These are phyloP conservation scores for Melaleuca quinquenervia DNA, from an alignment of 345 rosid genomes.

Conservation along the genomic window DNA sequence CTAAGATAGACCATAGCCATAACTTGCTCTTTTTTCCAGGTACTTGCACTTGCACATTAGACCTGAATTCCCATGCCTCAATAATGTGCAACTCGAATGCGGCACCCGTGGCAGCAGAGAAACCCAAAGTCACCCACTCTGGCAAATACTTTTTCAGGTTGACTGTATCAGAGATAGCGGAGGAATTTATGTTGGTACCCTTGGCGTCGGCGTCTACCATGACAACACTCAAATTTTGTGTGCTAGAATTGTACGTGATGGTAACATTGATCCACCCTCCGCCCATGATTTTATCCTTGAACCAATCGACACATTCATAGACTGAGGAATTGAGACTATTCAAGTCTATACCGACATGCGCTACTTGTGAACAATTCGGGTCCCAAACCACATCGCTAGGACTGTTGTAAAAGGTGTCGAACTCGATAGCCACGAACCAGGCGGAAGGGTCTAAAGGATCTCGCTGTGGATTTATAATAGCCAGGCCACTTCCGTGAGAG, in stretches of 20 bases:
- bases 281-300: background rate
- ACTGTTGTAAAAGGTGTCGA: background rate
- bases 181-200: background rate
- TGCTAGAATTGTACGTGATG: background rate
- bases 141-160: background rate
- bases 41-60: background rate
- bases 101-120: background rate
- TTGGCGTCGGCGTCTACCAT: background rate
- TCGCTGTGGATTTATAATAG: background rate
- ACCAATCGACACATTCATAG: background rate
- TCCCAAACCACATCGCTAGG: background rate
- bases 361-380: fast-evolving
- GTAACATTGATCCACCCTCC: background rate
- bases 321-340: background rate
- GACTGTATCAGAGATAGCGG: background rate
- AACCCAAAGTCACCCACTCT: conserved; percentile 15
- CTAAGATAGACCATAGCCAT: background rate
- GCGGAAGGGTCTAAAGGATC: background rate
- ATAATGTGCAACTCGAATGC: background rate
- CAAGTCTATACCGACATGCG: conserved; percentile 4
- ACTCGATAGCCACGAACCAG: background rate
- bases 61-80: conserved; percentile 6
- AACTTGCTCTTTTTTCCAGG: background rate
- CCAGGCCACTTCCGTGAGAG: background rate
- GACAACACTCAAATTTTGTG: background rate